Percentiles rank a stretch among this genome's conserved stretches.
Evolutionary conservation across 2,329 filamentous ascomycete genomes (phyloP).

Genomic region (Aspergillus candidus): DNA sequence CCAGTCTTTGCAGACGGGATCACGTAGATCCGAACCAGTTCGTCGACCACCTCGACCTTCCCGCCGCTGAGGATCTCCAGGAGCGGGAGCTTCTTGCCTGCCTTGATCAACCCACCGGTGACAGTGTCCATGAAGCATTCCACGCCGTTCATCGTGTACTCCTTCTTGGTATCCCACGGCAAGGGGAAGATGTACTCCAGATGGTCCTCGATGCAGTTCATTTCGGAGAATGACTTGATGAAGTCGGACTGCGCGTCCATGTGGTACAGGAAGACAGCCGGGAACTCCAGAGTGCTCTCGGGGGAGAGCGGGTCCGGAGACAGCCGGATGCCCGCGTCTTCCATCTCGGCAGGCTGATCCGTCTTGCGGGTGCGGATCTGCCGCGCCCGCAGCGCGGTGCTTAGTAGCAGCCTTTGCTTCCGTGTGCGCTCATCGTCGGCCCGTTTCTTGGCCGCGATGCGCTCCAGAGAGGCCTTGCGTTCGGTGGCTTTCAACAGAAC

Average conservation of each 20-base stretch:
- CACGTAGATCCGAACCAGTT: constrained; percentile 74
- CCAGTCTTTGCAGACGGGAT: constrained; percentile 65
- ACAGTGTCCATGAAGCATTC: constrained; percentile 87
- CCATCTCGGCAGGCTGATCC: constrained; percentile 72
- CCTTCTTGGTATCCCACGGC: constrained; percentile 70
- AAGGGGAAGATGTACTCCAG: constrained; percentile 78
- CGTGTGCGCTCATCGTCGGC: constrained; percentile 42
- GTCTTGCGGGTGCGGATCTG: constrained; percentile 64
- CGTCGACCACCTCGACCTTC: constrained; percentile 81
- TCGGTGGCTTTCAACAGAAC: constrained; percentile 59
- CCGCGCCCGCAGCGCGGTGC: constrained; percentile 61
- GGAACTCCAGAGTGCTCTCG: constrained; percentile 65
- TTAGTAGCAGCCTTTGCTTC: constrained; percentile 57
- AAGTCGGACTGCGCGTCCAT: constrained; percentile 78
- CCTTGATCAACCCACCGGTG: constrained; percentile 74
- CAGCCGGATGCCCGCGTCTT: constrained; percentile 69
- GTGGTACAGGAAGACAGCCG: constrained; percentile 79
- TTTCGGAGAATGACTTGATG: constrained; percentile 78
- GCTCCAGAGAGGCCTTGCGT: constrained; percentile 52
- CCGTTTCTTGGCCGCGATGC: constrained; percentile 50
- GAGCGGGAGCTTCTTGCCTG: constrained; percentile 76
- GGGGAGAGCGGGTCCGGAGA: constrained; percentile 68
- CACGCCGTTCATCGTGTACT: constrained; percentile 61
- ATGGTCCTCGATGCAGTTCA: constrained; percentile 67
- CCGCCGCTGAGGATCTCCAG: constrained; percentile 68